Base-by-base conservation (phyloP, 2,329 filamentous ascomycete genomes). In the Fusarium sp. region DNA sequence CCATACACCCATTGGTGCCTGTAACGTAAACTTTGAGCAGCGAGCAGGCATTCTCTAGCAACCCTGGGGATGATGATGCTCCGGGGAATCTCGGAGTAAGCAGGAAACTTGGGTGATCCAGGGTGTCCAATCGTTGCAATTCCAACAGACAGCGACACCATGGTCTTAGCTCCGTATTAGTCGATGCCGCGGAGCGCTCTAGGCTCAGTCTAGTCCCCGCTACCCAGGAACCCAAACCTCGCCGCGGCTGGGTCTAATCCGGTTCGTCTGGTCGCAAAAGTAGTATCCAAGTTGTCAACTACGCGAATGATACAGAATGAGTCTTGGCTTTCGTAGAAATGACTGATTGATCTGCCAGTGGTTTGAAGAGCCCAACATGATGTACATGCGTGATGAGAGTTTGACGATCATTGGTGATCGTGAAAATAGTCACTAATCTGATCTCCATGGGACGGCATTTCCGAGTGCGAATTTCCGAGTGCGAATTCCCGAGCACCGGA, bases 131-230 rank as follows among this genome's bases (percentile, higher is more conserved):
- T 13, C 27, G 46, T 29, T 10, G 27, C 13, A 29, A 29, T 9
- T 29, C 9, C 37, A 42, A n/a, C 13, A 15, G 17, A 17, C 44
- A 44, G 21, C 23, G 42, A 25, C 31, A 41, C 46, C 51, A 53
- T 41, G 37, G 42, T 45, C 54, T 60, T 53, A 49, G 51, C 54
- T 21, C 57, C 57, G 49, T 47, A 42, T 49, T 60, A 52, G 63
- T 52, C 29, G 21, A 44, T 65, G 56, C 63, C 63, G 60, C 63
- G 63, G 62, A 48, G 41, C 31, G 38, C 47, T 54, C 60, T 65
- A 15, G 31, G 52, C 63, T 49, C 19, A 45, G 63, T 35, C 37
- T 65, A 58, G 63, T 37, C 48, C 48, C 49, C 21, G 29, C 38
- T 41, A 35, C 39, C 44, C 37, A 47, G 42, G 35, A 39, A 43